Evolutionary conservation across 2,329 filamentous ascomycete species (phyloP).

Genomic region (Diplocarpon rosae): DNA sequence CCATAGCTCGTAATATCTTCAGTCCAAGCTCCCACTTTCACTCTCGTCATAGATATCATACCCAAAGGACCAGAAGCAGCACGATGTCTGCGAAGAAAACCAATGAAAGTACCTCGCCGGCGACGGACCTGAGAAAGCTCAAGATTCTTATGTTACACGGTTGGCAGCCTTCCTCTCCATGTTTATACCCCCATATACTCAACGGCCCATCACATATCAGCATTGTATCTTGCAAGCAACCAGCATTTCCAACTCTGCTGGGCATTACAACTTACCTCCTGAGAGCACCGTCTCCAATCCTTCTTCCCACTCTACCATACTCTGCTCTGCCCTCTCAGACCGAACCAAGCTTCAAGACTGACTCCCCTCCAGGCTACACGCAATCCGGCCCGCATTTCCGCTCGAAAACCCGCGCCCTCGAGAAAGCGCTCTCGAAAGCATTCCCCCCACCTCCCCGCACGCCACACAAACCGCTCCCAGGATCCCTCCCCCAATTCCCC

Average conservation of each 20-base stretch:
- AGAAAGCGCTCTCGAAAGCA: constrained; percentile 67
- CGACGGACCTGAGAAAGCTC: constrained; percentile 25
- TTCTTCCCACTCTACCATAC: background rate
- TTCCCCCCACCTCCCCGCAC: constrained; percentile 47
- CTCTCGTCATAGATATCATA: no score
- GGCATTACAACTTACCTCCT: background rate
- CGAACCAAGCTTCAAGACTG: background rate
- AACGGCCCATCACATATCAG: background rate
- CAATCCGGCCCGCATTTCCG: constrained; percentile 81
- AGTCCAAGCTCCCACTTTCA: background rate
- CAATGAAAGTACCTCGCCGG: background rate
- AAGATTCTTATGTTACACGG: constrained; percentile 73
- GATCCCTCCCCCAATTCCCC: constrained; percentile 33
- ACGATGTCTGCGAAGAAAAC: constrained; percentile 9
- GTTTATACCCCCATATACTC: background rate
- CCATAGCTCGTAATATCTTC: background rate
- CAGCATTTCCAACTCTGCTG: no score
- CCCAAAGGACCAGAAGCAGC: background rate
- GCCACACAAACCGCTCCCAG: constrained; percentile 26
- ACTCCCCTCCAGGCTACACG: constrained; percentile 57
- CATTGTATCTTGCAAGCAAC: background rate
- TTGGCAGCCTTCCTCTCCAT: constrained; percentile 26
- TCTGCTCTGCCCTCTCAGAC: background rate
- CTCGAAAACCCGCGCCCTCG: constrained; percentile 76
- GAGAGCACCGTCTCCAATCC: background rate